A percentile compares a stretch with the other conserved stretches of the same genome.
These are phyloP conservation scores for Magnaporthales sp. DNA, from an alignment of 2,329 filamentous ascomycete genomes.

Conservation along the genomic window DNA sequence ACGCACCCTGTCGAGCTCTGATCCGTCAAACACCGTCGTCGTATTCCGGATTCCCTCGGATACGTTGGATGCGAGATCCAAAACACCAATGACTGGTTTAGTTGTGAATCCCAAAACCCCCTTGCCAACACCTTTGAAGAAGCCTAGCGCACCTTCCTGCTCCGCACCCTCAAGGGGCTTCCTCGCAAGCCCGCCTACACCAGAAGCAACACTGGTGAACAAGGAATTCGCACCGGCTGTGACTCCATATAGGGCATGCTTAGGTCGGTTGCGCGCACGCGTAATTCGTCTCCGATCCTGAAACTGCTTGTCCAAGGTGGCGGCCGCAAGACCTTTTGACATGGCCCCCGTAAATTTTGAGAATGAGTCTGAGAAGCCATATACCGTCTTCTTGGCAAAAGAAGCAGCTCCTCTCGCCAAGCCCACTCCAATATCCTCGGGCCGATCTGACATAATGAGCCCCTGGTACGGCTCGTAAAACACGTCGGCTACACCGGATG, in stretches of 20 bases:
- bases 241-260: conserved; percentile 94
- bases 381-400: conserved; percentile 98
- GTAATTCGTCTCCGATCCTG: conserved; percentile 94
- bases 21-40: conserved; percentile 93
- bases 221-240: conserved; percentile 93
- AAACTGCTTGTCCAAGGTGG: conserved; percentile 96
- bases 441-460: conserved; percentile 89
- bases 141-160: conserved; percentile 86
- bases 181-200: conserved; percentile 84
- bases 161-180: conserved; percentile 95
- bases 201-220: conserved; percentile 83
- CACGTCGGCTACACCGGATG: conserved; percentile 92
- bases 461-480: conserved; percentile 99
- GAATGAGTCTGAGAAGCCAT: conserved; percentile 93
- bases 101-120: conserved; percentile 90
- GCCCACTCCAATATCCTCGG: conserved; percentile 87
- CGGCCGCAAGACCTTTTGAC: conserved; percentile 90
- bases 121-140: conserved; percentile 97
- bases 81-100: conserved; percentile 92
- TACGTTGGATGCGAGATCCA: conserved; percentile 94
- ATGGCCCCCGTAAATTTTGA: conserved; percentile 96
- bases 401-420: conserved; percentile 95
- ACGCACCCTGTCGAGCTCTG: conserved; percentile 90
- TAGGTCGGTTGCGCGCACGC: conserved; percentile 83
- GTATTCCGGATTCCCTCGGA: conserved; percentile 97